A percentile compares a stretch with the other conserved stretches of the same genome.
phyloP scores from a whole-genome alignment of 2,329 filamentous ascomycete species.

The Apiospora kogelbergensis region DNA sequence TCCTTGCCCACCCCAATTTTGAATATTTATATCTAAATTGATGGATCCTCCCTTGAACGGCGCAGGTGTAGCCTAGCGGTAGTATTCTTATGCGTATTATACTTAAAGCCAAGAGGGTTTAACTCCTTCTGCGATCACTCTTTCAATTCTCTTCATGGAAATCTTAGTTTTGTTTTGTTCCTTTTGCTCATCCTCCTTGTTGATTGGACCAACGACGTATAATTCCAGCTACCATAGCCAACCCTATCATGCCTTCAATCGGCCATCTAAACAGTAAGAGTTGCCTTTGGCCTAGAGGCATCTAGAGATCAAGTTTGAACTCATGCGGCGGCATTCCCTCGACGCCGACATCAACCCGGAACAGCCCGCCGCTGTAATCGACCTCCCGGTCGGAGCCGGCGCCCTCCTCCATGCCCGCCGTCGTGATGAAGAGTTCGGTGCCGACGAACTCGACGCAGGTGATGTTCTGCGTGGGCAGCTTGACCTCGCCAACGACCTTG shows the following conservation, averaged over 20 bases:
- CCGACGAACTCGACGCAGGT: slow-evolving; percentile 83
- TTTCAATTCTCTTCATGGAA: background rate
- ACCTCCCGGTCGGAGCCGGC: slow-evolving; percentile 63
- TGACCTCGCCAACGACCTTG: slow-evolving; percentile 71
- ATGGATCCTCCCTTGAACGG: background rate
- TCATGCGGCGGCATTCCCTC: slow-evolving; percentile 62
- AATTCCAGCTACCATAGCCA: background rate
- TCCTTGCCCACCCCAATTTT: background rate
- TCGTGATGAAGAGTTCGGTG: slow-evolving; percentile 75
- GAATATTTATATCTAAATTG: background rate
- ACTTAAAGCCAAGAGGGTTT: background rate
- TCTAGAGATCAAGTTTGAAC: slow-evolving; percentile 52
- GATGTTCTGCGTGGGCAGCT: slow-evolving; percentile 73
- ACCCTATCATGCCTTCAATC: background rate
- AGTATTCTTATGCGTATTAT: background rate
- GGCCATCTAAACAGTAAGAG: background rate
- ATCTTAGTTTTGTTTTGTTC: background rate
- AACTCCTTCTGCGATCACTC: background rate
- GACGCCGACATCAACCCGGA: slow-evolving; percentile 75
- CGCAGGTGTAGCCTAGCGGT: background rate
- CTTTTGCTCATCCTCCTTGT: background rate
- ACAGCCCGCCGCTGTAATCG: slow-evolving; percentile 69
- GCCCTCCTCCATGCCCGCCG: slow-evolving; percentile 64
- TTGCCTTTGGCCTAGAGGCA: background rate
- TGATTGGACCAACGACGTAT: too few relatives aligned